Evolutionary conservation across 2,329 filamentous ascomycete genomes (phyloP), one percentile per base, ranked within the genome.

Genomic region (Aureobasidium namibiae): DNA sequence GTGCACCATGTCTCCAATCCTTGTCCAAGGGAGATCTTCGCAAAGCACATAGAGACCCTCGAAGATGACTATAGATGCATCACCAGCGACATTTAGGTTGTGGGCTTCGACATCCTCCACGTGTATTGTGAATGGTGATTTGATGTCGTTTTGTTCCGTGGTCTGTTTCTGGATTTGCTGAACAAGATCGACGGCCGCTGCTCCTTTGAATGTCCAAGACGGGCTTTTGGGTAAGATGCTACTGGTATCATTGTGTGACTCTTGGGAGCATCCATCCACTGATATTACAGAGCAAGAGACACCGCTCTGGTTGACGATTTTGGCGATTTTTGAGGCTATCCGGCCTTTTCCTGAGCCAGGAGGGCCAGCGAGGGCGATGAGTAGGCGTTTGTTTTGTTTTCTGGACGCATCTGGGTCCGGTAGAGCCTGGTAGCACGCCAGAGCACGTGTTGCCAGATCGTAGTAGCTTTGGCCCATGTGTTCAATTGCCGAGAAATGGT

Each of bases 31-130:
- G 1, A 57, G 34, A 31, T 57, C 54, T 39, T 57, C 54, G 24
- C 54, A 57, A 21, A 57, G 42, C n/a, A 57, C 11, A 23, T 57
- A 57, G 26, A 57, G 54, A 18, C 54, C 54, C 18, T 57, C 54
- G 24, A 57, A 57, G 9, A 57, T 57, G 23, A 57, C 54, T 36
- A 57, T 57, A 2, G 54, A 57, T 6, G 54, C 54, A n/a, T 57
- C 54, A 24, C 54, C 41, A 9, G 54, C 54, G 14, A 31, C 33
- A n/a, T 48, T 48, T 14, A 57, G 4, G 1, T 38, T 31, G 13
- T 57, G 29, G 21, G 21, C 4, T 13, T 48, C 42, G 21, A 57
- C 33, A 23, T 57, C 33, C 9, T 57, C 54, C 29, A 57, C 42
- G 14, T 57, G 54, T n/a, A 48, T 23, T 13, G 42, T 33, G 8